Evolutionary conservation across 2,329 filamentous ascomycete species (phyloP).

Genomic region (Beauveria bassiana): DNA sequence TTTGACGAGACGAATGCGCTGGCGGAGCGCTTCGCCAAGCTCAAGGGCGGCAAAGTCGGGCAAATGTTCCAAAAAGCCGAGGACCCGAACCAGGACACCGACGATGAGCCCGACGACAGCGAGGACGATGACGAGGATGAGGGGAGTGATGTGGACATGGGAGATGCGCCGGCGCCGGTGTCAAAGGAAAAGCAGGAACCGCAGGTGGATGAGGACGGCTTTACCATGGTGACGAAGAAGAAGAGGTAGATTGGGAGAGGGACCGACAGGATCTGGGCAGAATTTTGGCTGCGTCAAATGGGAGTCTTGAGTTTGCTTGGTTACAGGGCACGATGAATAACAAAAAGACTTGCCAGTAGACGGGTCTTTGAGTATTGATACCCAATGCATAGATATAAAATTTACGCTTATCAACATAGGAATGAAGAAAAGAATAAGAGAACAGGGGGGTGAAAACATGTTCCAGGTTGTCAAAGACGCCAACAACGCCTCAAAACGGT

Average conservation of each 20-base stretch:
- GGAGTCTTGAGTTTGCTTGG: not conserved
- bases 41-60: slow-evolving; percentile 50
- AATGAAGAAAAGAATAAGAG: not conserved
- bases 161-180: slow-evolving; percentile 49
- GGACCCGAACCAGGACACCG: slow-evolving; percentile 49
- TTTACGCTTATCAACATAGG: not conserved
- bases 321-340: not conserved
- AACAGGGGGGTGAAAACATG: not conserved
- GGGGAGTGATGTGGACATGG: slow-evolving; percentile 55
- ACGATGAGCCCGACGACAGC: slow-evolving; percentile 35
- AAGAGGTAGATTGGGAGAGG: slow-evolving; percentile 41
- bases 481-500: slow-evolving; percentile 4
- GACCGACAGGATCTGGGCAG: not conserved
- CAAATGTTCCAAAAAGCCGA: slow-evolving; percentile 47
- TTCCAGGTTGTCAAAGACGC: not conserved
- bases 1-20: slow-evolving; percentile 58
- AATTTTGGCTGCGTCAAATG: not conserved
- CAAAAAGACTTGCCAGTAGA: not conserved
- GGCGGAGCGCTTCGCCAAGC: slow-evolving; percentile 54
- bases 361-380: slow-evolving; percentile 7
- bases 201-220: slow-evolving; percentile 74
- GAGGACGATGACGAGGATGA: slow-evolving; percentile 52
- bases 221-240: slow-evolving; percentile 66
- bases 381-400: slow-evolving; percentile 15
- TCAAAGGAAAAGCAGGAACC: slow-evolving; percentile 59